Evolutionary conservation across 2,329 filamentous ascomycete genomes (phyloP).

Genomic region (Graphilbum fragrans): DNA sequence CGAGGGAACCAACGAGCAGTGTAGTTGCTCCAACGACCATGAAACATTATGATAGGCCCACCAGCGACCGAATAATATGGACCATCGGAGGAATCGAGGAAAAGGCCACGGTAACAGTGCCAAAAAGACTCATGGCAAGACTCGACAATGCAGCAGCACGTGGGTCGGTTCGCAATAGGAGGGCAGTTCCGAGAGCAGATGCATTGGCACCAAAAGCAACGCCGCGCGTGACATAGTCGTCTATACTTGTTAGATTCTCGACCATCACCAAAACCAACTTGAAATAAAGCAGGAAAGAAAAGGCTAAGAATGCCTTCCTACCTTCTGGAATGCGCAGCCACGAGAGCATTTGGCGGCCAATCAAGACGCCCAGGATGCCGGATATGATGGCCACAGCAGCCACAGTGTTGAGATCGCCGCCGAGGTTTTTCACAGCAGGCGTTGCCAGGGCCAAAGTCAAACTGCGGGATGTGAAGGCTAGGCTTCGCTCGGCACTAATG

Average conservation of each 20-base stretch:
- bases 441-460: conserved; percentile 48
- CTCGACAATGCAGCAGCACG: conserved; percentile 47
- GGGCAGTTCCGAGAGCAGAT: conserved; percentile 45
- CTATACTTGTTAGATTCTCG: conserved; percentile 15
- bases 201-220: conserved; percentile 50
- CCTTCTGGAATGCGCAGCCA: conserved; percentile 41
- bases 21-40: too few species aligned
- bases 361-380: conserved; percentile 44
- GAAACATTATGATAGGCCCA: conserved; percentile 26
- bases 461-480: conserved; percentile 44
- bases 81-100: conserved; percentile 44
- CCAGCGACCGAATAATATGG: conserved; percentile 31
- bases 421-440: conserved; percentile 42
- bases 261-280: neutral
- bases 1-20: too few species aligned
- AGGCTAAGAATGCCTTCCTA: conserved; percentile 13
- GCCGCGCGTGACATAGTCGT: conserved; percentile 52
- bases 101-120: conserved; percentile 44
- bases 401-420: conserved; percentile 41
- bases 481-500: conserved; percentile 36
- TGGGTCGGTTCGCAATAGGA: conserved; percentile 42
- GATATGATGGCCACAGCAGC: conserved; percentile 47
- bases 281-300: neutral
- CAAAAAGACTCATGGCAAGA: conserved; percentile 48
- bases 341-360: conserved; percentile 36